Percentiles rank a stretch among this genome's conserved stretches.
These are phyloP conservation scores for Russula abietina DNA, from an alignment of 768 basidiomycete genomes.

Conservation along the genomic window DNA sequence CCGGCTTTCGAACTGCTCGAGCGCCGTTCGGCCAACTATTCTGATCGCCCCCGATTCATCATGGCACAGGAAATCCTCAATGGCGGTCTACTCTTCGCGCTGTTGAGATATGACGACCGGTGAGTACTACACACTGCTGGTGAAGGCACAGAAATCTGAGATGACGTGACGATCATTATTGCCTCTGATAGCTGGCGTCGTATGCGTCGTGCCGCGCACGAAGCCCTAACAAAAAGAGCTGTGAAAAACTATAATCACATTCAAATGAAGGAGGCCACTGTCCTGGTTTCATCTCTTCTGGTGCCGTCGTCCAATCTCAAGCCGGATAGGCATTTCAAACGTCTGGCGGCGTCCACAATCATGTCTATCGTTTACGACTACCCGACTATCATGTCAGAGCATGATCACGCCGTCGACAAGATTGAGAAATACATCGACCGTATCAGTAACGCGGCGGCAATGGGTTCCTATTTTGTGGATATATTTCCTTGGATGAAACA, in stretches of 20 bases:
- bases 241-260: constrained; percentile 26
- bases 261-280: constrained; percentile 30
- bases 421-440: not conserved
- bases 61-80: constrained; percentile 15
- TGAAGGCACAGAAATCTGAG: too few relatives aligned
- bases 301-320: constrained; percentile 23
- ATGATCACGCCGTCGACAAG: not conserved
- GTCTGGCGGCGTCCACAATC: constrained; percentile 27
- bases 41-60: constrained; percentile 23
- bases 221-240: constrained; percentile 28
- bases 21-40: constrained; percentile 27
- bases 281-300: constrained; percentile 29
- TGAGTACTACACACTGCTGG: not conserved
- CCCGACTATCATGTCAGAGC: constrained; percentile 2
- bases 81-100: not conserved
- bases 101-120: not conserved
- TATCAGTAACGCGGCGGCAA: not conserved
- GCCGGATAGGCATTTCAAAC: constrained; percentile 31
- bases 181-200: constrained; percentile 29
- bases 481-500: constrained; percentile 15
- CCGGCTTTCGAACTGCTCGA: constrained; percentile 29
- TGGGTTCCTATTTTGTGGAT: constrained; percentile 2
- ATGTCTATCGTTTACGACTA: constrained; percentile 29
- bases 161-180: too few relatives aligned
- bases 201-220: constrained; percentile 32